Evolutionary conservation across 2,329 filamentous ascomycete species (phyloP).

Genomic region (Chrysosporium keratinophilum): DNA sequence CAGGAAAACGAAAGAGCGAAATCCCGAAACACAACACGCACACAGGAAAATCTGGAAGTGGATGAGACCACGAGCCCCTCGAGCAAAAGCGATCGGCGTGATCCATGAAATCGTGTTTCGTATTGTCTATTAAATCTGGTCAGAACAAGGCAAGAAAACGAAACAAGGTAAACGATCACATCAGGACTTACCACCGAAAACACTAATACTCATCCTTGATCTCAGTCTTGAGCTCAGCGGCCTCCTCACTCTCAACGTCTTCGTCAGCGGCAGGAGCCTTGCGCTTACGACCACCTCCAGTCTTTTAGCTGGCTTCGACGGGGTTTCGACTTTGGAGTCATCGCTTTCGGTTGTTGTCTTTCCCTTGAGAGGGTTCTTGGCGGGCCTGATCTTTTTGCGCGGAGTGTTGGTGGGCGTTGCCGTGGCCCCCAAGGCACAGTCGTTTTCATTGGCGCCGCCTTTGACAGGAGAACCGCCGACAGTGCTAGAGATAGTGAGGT

Average conservation of each 20-base stretch:
- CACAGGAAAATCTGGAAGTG: neutral
- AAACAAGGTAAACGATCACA: too few relatives aligned
- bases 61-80: neutral
- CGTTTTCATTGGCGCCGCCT: neutral
- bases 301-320: constrained; percentile 3
- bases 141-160: too few relatives aligned
- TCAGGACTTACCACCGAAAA: too few relatives aligned
- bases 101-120: neutral
- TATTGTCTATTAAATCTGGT: neutral
- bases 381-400: constrained; percentile 19
- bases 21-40: neutral
- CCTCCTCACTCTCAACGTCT: neutral
- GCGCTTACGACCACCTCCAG: constrained; percentile 9
- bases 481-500: constrained; percentile 19
- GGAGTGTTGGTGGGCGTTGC: constrained; percentile 3
- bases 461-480: neutral
- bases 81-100: neutral
- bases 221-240: neutral
- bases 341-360: constrained; percentile 10
- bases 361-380: constrained; percentile 17
- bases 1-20: too few relatives aligned
- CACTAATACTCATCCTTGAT: neutral
- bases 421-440: neutral
- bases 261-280: constrained; percentile 2
- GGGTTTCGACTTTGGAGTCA: constrained; percentile 3